Percentiles rank a stretch among this genome's conserved stretches.
These are phyloP conservation scores for Trichoderma aggressivum DNA, from an alignment of 2,329 filamentous ascomycete species.

Conservation along the genomic window DNA sequence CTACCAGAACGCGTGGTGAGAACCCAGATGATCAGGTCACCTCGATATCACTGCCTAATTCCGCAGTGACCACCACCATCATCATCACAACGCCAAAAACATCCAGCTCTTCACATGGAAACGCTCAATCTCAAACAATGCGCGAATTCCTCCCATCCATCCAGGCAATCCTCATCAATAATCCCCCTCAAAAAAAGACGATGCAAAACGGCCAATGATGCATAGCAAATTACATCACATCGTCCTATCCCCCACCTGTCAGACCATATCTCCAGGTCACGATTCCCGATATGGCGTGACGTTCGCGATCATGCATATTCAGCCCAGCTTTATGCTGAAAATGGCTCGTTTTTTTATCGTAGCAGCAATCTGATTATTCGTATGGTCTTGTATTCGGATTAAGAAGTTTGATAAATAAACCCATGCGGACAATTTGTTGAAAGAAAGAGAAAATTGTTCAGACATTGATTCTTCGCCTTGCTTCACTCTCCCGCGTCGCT, in stretches of 20 bases:
- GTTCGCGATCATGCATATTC: constrained; percentile 3
- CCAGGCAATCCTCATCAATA: background rate
- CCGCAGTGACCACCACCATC: background rate
- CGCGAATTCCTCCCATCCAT: background rate
- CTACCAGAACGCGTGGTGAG: background rate
- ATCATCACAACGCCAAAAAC: background rate
- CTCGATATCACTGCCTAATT: background rate
- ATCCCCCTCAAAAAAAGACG: background rate
- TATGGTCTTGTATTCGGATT: too few species aligned
- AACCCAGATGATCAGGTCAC: background rate
- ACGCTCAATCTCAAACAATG: background rate
- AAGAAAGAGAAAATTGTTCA: background rate
- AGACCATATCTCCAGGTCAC: constrained; percentile 5
- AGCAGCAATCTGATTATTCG: background rate
- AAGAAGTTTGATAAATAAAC: background rate
- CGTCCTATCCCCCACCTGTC: constrained; percentile 6
- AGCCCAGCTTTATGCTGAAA: background rate
- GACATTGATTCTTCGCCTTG: background rate
- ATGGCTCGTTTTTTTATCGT: background rate
- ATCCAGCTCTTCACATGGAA: background rate
- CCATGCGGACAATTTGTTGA: background rate
- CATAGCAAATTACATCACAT: constrained; percentile 10
- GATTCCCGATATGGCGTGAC: constrained; percentile 15
- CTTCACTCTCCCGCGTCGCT: background rate
- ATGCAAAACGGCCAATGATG: background rate